Evolutionary conservation across 179 eudicot genomes (phyloP).

Genomic region (Spergularia azorica): DNA sequence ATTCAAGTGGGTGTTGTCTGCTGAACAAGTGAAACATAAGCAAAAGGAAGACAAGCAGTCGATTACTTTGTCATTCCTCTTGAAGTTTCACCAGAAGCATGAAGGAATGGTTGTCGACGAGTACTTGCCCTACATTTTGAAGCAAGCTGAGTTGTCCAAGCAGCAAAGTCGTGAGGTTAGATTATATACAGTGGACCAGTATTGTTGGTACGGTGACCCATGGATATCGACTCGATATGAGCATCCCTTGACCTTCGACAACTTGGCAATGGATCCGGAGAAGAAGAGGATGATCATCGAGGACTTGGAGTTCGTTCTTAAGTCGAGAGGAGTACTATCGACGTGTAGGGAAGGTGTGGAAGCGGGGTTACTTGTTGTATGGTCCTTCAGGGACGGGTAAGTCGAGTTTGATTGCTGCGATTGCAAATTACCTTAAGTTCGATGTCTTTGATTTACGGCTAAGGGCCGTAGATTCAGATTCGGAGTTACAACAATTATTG

Average conservation of each 20-base stretch:
- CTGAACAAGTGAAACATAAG: not conserved
- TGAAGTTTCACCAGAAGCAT: conserved; percentile 44
- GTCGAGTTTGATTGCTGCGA: conserved; percentile 48
- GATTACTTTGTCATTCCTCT: conserved; percentile 38
- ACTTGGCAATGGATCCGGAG: conserved; percentile 36
- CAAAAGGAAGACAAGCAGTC: conserved; percentile 15
- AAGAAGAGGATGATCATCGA: conserved; percentile 24
- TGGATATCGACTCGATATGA: conserved; percentile 14
- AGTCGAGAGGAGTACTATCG: conserved; percentile 31
- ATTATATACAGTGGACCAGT: conserved; percentile 39
- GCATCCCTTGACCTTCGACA: conserved; percentile 43
- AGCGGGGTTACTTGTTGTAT: conserved; percentile 42
- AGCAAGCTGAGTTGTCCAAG: conserved; percentile 29
- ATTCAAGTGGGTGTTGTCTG: conserved; percentile 42
- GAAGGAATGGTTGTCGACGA: conserved; percentile 29
- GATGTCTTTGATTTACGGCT: conserved; percentile 45
- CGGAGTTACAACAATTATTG: conserved; percentile 29
- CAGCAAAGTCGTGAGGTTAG: conserved; percentile 41
- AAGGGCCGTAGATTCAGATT: conserved; percentile 27
- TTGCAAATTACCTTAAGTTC: conserved; percentile 40
- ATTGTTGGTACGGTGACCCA: not conserved
- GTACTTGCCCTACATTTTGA: conserved; percentile 49
- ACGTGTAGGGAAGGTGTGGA: conserved; percentile 45
- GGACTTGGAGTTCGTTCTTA: conserved; percentile 36
- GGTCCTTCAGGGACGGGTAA: conserved; percentile 51